Conservation (phyloP, 23 red algal species). For the Gracilariopsis chorda region DNA sequence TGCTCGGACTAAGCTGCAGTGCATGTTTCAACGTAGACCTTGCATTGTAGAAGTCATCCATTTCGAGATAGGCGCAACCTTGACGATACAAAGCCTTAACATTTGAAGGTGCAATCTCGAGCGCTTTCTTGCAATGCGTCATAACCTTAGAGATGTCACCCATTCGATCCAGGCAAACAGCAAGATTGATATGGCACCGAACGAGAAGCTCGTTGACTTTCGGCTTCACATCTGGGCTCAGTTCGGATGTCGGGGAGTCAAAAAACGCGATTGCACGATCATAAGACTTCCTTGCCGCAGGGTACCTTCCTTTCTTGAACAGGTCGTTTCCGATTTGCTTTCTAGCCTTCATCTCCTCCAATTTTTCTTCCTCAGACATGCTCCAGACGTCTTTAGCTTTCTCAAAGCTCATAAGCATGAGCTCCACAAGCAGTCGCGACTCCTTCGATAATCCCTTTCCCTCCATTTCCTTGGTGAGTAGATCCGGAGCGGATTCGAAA, state of each 20-base stretch:
- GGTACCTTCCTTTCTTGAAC: conserved; percentile 71
- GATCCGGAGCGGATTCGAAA: conserved; percentile 29
- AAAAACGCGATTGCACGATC: conserved; percentile 78
- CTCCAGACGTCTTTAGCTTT: conserved; percentile 85
- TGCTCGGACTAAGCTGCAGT: conserved; percentile 57
- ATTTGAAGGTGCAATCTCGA: conserved; percentile 81
- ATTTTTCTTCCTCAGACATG: conserved; percentile 87
- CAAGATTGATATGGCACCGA: conserved; percentile 78
- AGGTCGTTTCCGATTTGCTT: conserved; percentile 86
- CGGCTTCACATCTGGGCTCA: conserved; percentile 67
- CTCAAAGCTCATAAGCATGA: conserved; percentile 73
- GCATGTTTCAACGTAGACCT: conserved; percentile 69
- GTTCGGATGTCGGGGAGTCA: conserved; percentile 77
- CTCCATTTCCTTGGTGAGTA: conserved; percentile 7
- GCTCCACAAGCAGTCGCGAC: conserved; percentile 14
- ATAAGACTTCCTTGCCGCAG: conserved; percentile 74
- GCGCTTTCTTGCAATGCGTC: conserved; percentile 77
- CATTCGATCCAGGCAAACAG: conserved; percentile 71
- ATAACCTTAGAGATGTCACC: conserved; percentile 68
- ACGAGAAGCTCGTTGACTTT: conserved; percentile 79
- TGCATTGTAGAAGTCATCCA: conserved; percentile 71
- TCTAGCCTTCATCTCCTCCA: conserved; percentile 60
- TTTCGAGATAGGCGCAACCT: conserved; percentile 62
- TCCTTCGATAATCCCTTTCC: conserved; percentile 29
- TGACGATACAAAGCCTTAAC: conserved; percentile 79